A percentile compares a stretch with the other conserved stretches of the same genome.
Evolutionary conservation across 2,329 filamentous ascomycete genomes (phyloP).

Genomic region (Aspergillus spinulosporus): DNA sequence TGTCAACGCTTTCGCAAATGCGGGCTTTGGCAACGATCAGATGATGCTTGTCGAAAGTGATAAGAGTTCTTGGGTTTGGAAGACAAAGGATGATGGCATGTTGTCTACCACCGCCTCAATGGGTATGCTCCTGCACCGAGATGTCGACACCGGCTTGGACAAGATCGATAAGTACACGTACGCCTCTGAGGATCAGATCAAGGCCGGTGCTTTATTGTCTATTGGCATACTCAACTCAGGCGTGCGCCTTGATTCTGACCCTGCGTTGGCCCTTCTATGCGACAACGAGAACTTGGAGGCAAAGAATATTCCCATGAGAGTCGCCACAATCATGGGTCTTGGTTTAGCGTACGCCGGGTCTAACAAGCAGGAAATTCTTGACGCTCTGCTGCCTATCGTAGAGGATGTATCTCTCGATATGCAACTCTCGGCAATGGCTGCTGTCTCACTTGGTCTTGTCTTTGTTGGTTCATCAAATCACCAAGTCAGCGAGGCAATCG

Average conservation of each 20-base stretch:
- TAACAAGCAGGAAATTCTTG: constrained; percentile 84
- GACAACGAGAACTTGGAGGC: constrained; percentile 77
- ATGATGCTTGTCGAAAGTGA: constrained; percentile 92
- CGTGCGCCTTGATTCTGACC: constrained; percentile 84
- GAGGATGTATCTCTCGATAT: constrained; percentile 81
- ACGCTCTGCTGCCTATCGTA: constrained; percentile 82
- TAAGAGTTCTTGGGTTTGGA: constrained; percentile 96
- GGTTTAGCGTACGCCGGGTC: constrained; percentile 93
- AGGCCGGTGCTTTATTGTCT: constrained; percentile 86
- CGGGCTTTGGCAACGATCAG: constrained; percentile 93
- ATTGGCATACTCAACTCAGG: constrained; percentile 96
- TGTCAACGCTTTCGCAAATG: constrained; percentile 96
- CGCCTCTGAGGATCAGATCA: constrained; percentile 76
- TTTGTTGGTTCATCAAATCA: constrained; percentile 91
- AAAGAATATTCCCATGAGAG: constrained; percentile 73
- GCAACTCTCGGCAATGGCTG: constrained; percentile 95
- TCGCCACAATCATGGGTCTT: constrained; percentile 91
- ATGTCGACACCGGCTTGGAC: constrained; percentile 86
- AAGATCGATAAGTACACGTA: constrained; percentile 96
- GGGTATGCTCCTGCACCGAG: constrained; percentile 89
- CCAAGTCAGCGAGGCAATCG: constrained; percentile 87
- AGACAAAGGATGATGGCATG: constrained; percentile 98
- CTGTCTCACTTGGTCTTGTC: constrained; percentile 82
- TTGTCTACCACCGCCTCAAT: constrained; percentile 92
- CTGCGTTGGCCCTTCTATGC: constrained; percentile 80